Evolutionary conservation across 345 rosid genomes (phyloP).

Genomic region (Brassica nigra): DNA sequence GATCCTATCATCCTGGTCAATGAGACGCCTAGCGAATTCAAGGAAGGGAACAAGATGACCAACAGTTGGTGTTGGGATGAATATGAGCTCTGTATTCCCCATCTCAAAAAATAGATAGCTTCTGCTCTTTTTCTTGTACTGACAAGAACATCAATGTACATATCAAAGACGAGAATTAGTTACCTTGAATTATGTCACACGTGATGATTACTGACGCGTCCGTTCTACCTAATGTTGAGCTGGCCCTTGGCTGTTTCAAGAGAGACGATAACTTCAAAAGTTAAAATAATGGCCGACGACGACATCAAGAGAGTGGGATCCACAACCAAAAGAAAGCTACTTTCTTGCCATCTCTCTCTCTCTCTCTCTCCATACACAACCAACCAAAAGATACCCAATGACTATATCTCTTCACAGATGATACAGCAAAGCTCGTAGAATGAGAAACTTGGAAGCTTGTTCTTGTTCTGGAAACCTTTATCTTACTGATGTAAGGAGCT

Average conservation of each 20-base stretch:
- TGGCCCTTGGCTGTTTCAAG: slow-evolving; percentile 24
- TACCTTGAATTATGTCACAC: slow-evolving; percentile 8
- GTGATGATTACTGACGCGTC: slow-evolving; percentile 1
- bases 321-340: slow-evolving; percentile 6
- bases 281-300: slow-evolving; percentile 3
- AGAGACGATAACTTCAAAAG: not conserved
- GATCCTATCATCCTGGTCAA: slow-evolving; percentile 47
- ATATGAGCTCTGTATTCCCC: slow-evolving; percentile 36
- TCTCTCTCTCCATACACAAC: not conserved
- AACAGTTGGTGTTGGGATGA: slow-evolving; percentile 37
- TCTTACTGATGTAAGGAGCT: slow-evolving; percentile 12
- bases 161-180: slow-evolving; percentile 9
- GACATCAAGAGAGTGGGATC: slow-evolving; percentile 7
- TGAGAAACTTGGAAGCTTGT: not conserved
- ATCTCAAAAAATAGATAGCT: slow-evolving; percentile 1
- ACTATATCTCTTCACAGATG: not conserved
- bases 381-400: not conserved
- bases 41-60: slow-evolving; percentile 55
- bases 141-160: slow-evolving; percentile 7
- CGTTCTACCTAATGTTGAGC: slow-evolving; percentile 20
- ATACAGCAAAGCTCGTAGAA: not conserved
- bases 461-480: not conserved
- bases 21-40: slow-evolving; percentile 52
- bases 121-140: not conserved
- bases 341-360: not conserved